Conservation (phyloP, 306 rosid genomes). For the Abrus pulchellus region DNA sequence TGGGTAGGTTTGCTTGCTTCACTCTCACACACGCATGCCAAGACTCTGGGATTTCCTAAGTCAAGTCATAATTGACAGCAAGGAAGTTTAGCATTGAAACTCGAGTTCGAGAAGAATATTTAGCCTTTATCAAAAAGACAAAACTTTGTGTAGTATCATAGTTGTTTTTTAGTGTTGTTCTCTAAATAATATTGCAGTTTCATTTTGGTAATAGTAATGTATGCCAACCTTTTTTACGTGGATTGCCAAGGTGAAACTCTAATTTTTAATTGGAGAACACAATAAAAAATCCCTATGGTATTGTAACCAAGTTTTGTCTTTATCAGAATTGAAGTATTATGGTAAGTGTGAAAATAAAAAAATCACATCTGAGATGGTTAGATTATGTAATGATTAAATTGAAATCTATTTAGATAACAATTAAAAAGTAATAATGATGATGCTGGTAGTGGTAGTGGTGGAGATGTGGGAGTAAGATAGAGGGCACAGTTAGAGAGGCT, state of each 20-base stretch:
- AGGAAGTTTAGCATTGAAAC: neutral
- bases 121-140: neutral
- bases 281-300: no score
- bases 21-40: neutral
- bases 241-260: no score
- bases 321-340: neutral
- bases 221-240: no score
- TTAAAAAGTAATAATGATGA: neutral
- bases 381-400: constrained; percentile 7
- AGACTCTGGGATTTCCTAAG: neutral
- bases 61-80: constrained; percentile 15
- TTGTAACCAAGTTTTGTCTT: no score
- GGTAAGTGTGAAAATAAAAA: neutral
- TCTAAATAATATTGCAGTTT: no score
- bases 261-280: no score
- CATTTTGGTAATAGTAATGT: no score
- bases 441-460: neutral
- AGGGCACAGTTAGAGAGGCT: neutral
- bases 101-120: constrained; percentile 12
- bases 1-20: neutral
- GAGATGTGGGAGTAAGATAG: neutral
- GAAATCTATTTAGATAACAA: neutral
- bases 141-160: no score
- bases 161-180: no score
- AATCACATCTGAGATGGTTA: neutral